Evolutionary conservation across 352 stramenopile species (phyloP).

Genomic region (Pythium aristosporum): DNA sequence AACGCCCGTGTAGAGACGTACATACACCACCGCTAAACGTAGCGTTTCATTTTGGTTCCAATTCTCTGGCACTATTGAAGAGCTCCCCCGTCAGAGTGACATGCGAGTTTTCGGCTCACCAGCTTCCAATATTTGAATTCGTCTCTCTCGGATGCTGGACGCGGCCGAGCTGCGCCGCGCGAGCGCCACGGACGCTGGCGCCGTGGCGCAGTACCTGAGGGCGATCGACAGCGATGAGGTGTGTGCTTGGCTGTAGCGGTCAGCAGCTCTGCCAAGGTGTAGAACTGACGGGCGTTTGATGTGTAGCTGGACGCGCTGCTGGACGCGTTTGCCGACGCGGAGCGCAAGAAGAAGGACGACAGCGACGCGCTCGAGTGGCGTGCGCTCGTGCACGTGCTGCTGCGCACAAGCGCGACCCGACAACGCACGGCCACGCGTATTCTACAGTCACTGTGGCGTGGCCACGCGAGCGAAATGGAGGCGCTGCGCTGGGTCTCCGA

Average conservation of each 20-base stretch:
- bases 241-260: background rate
- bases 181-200: slow-evolving; percentile 55
- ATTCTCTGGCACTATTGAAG: background rate
- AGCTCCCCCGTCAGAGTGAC: slow-evolving; percentile 14
- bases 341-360: slow-evolving; percentile 45
- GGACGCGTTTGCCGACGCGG: slow-evolving; percentile 46
- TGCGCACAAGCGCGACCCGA: slow-evolving; percentile 53
- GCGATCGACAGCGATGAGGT: slow-evolving; percentile 66
- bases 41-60: background rate
- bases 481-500: slow-evolving; percentile 77
- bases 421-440: slow-evolving; percentile 57
- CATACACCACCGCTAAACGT: background rate
- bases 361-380: slow-evolving; percentile 43
- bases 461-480: slow-evolving; percentile 61
- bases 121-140: slow-evolving; percentile 7
- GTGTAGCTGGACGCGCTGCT: slow-evolving; percentile 57
- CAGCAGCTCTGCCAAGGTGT: too few species aligned
- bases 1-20: slow-evolving; percentile 6
- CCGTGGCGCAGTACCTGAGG: slow-evolving; percentile 60
- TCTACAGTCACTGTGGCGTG: slow-evolving; percentile 50
- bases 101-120: background rate
- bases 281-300: background rate
- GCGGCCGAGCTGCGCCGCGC: slow-evolving; percentile 56
- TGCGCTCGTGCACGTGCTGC: slow-evolving; percentile 55
- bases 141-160: slow-evolving; percentile 29